Evolutionary conservation across 129 eudicot genomes (phyloP), one percentile per base, ranked within the genome.

Genomic region (Helichrysum umbraculigerum): DNA sequence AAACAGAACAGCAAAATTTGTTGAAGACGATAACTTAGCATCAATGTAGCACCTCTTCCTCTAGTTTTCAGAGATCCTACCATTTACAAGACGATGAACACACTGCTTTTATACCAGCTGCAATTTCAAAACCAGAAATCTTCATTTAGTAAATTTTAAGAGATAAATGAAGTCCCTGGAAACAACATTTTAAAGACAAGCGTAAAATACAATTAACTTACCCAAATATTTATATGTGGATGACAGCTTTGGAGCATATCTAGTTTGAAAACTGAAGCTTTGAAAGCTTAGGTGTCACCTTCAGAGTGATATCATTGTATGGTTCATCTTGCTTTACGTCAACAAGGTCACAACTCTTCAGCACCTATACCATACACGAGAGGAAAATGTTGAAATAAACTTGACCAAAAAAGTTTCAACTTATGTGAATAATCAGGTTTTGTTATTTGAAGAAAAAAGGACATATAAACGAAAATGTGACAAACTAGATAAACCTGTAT

Each of bases 251-350:
- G 28, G 15, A 68, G 37, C 65, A 62, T 35, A 33, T 39, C 80
- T 73, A 79, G 64, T 62, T 76, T 64, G 78, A 84, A 56, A 82
- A 67, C 29, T 84, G 85, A 29, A 76, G 88, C 81, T 84, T 86
- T 16, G 80, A 75, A 75, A 91, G 90, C 66, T 84, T 81, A 14
- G 91, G 79, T 14, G 88, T 87, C 76, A 87, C 86, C 86, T 85
- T 89, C 52, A 92, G 34, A 37, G 66, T 83, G 63, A 92, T 86
- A 66, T 89, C 93, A 34, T 82, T 83, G 70, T 86, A 92, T 0
- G 96, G 85, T 57, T 79, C 87, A 41, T 89, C 86, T 88, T 92
- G 98, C 41, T 83, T 72, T 30, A 86, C 80, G 44, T 89, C 93
- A 25, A 89, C 76, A 62, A 84, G 88, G 66, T 87, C 91, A 73